Conservation (phyloP, 1,139 yeast genomes). For the Geotrichum cucujoidarum region DNA sequence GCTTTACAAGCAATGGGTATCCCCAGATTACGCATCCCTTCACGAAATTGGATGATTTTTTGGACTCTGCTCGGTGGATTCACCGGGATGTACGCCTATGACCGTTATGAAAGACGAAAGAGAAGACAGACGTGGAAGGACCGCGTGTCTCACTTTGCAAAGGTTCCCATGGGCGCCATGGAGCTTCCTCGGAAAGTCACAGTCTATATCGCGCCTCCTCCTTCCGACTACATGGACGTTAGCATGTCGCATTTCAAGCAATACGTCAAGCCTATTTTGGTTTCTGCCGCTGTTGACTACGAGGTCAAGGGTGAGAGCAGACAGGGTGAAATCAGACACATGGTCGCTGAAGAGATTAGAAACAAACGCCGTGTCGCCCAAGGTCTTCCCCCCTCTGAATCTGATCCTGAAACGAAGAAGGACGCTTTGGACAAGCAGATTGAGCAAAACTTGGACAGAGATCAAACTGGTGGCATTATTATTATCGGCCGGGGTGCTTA, state of each 20-base stretch:
- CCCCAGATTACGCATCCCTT: constrained; percentile 69
- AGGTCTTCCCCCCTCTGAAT: constrained; percentile 29
- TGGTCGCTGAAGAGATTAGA: constrained; percentile 80
- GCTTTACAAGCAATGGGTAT: constrained; percentile 87
- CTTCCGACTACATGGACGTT: constrained; percentile 81
- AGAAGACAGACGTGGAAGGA: constrained; percentile 65
- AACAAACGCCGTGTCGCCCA: constrained; percentile 48
- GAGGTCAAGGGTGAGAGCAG: constrained; percentile 64
- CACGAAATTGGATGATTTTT: constrained; percentile 90
- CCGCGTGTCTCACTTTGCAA: constrained; percentile 50
- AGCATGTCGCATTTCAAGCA: constrained; percentile 70
- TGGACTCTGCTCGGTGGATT: constrained; percentile 65
- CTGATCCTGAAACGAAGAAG: constrained; percentile 23
- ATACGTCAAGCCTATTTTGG: constrained; percentile 80
- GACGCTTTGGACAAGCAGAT: constrained; percentile 33
- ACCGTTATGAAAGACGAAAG: constrained; percentile 64
- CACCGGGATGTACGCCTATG: constrained; percentile 73
- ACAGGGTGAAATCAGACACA: constrained; percentile 82
- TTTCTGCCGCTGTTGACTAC: constrained; percentile 81
- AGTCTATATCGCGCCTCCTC: constrained; percentile 91
- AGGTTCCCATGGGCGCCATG: constrained; percentile 43
- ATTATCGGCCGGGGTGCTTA: constrained; percentile 95
- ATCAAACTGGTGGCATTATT: constrained; percentile 69
- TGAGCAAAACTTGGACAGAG: constrained; percentile 29
- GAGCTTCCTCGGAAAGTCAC: constrained; percentile 70